Evolutionary conservation across 176 grass and related monocot species (phyloP).

Genomic region (Dactylis glomerata): DNA sequence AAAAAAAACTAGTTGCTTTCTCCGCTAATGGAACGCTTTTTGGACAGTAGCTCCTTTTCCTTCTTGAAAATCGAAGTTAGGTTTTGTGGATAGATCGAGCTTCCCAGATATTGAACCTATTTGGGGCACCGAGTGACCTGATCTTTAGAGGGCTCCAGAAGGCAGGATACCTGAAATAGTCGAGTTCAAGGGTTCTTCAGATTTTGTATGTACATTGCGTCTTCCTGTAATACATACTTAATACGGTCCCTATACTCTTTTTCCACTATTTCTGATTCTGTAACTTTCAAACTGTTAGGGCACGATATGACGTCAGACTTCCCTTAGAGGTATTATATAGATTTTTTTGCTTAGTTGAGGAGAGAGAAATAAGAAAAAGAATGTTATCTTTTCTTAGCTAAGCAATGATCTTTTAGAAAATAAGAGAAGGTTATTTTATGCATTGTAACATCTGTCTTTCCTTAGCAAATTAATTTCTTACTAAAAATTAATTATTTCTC

Average conservation of each 20-base stretch:
- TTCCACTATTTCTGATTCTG: not conserved
- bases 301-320: too few relatives aligned
- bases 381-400: too few relatives aligned
- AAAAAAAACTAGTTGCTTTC: conserved; percentile 12
- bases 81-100: conserved; percentile 37
- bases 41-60: not conserved
- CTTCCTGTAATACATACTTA: not conserved
- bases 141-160: not conserved
- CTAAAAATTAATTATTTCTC: too few relatives aligned
- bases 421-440: too few relatives aligned
- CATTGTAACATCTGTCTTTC: too few relatives aligned
- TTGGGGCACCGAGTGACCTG: conserved; percentile 2
- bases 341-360: too few relatives aligned
- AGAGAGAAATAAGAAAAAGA: too few relatives aligned
- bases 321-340: too few relatives aligned
- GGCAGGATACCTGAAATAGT: conserved; percentile 5
- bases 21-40: conserved; percentile 10
- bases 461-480: too few relatives aligned
- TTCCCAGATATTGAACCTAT: not conserved
- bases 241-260: not conserved
- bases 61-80: conserved; percentile 18
- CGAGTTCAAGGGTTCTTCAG: not conserved
- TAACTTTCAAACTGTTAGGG: too few relatives aligned
- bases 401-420: too few relatives aligned
- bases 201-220: not conserved